A percentile compares a stretch with the other conserved stretches of the same genome.
phyloP scores from a whole-genome alignment of 139 green algal genomes.

The Coccomyxa sp. region DNA sequence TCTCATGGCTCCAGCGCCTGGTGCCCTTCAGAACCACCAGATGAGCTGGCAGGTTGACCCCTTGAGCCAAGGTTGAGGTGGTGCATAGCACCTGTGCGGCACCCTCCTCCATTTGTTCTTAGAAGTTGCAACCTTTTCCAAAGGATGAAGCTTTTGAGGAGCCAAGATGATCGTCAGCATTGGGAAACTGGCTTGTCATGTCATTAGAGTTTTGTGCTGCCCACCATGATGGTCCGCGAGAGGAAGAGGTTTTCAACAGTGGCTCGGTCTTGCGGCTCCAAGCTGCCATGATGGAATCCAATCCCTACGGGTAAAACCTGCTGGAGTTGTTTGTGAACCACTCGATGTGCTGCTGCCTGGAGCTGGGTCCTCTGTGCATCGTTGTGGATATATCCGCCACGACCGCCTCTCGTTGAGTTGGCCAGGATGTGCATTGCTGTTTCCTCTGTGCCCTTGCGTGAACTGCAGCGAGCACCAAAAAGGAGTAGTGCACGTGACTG shows the following conservation, averaged over 20 bases:
- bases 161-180: too few species aligned
- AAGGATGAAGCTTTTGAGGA: neutral
- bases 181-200: too few species aligned
- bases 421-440: slow-evolving; percentile 57
- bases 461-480: slow-evolving; percentile 34
- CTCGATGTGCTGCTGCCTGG: slow-evolving; percentile 3
- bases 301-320: slow-evolving; percentile 46
- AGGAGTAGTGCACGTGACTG: neutral
- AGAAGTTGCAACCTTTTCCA: neutral
- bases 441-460: slow-evolving; percentile 71
- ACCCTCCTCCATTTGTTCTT: neutral
- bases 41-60: slow-evolving; percentile 92
- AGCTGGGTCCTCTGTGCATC: slow-evolving; percentile 39
- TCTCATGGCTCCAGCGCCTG: slow-evolving; percentile 37
- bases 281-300: slow-evolving; percentile 78
- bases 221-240: slow-evolving; percentile 45
- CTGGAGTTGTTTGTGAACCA: slow-evolving; percentile 42
- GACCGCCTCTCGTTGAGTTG: slow-evolving; percentile 12
- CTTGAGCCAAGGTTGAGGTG: slow-evolving; percentile 84
- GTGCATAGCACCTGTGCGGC: slow-evolving; percentile 72
- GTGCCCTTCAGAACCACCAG: slow-evolving; percentile 90
- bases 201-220: neutral
- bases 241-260: slow-evolving; percentile 80
- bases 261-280: slow-evolving; percentile 62
- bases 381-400: slow-evolving; percentile 32